A percentile compares a stretch with the other conserved stretches of the same genome.
These are phyloP conservation scores for Mycena filopes DNA, from an alignment of 768 basidiomycete genomes.

Conservation along the genomic window DNA sequence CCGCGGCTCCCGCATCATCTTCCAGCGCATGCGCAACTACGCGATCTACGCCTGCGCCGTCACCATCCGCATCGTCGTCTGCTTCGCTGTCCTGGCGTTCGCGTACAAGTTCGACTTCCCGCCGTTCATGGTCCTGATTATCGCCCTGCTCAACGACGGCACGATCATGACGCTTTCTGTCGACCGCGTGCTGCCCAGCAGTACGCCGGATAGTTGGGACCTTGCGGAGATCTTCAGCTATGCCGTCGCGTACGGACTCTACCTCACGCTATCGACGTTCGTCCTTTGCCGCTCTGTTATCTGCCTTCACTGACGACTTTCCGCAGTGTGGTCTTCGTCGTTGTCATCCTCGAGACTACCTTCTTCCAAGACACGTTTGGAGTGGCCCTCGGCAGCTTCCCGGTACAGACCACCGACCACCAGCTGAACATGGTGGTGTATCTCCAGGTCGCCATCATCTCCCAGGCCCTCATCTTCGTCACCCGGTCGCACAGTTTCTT, in stretches of 20 bases:
- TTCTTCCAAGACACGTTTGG: slow-evolving; percentile 93
- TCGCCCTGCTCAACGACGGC: slow-evolving; percentile 96
- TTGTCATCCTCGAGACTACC: slow-evolving; percentile 83
- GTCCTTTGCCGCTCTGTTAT: slow-evolving; percentile 40
- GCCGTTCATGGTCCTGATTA: slow-evolving; percentile 99
- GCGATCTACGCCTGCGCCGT: slow-evolving; percentile 95
- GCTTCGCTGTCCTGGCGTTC: slow-evolving; percentile 95
- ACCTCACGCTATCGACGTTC: slow-evolving; percentile 91
- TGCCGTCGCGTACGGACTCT: slow-evolving; percentile 95
- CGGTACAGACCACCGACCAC: slow-evolving; percentile 66
- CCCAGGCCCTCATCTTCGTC: slow-evolving; percentile 96
- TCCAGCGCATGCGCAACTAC: slow-evolving; percentile 99
- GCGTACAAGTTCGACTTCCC: slow-evolving; percentile 98
- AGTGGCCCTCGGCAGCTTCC: slow-evolving; percentile 60
- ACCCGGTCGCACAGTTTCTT: slow-evolving; percentile 95
- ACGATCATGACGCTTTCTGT: slow-evolving; percentile 99
- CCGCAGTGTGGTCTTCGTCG: slow-evolving; percentile 78
- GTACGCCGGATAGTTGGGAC: slow-evolving; percentile 95
- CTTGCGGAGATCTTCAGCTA: slow-evolving; percentile 95
- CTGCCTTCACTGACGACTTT: not conserved
- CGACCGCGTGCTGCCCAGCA: slow-evolving; percentile 94
- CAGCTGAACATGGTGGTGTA: slow-evolving; percentile 91
- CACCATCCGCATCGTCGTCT: slow-evolving; percentile 98
- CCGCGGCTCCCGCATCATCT: slow-evolving; percentile 97
- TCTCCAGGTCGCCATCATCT: slow-evolving; percentile 98